A percentile compares a stretch with the other conserved stretches of the same genome.
phyloP scores from a whole-genome alignment of 179 eudicot genomes.

The Vitellaria paradoxa region DNA sequence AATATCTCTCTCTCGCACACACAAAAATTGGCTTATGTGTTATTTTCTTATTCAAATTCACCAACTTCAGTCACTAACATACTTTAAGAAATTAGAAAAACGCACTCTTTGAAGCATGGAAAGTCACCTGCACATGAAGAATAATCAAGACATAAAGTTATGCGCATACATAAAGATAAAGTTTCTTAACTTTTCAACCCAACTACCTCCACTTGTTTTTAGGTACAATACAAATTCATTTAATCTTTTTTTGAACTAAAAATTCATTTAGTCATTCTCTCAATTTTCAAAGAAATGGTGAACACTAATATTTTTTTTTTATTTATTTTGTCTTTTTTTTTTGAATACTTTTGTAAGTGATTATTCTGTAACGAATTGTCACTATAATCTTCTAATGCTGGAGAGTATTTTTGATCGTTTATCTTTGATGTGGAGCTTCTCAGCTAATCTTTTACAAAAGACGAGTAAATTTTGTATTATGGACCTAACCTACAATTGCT shows the following conservation, averaged over 20 bases:
- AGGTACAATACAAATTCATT: slow-evolving; percentile 22
- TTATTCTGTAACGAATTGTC: slow-evolving; percentile 31
- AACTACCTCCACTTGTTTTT: slow-evolving; percentile 41
- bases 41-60: slow-evolving; percentile 3
- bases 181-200: slow-evolving; percentile 31
- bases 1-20: no score
- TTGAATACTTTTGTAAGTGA: slow-evolving; percentile 9
- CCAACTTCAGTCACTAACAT: no score
- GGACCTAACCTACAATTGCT: no score
- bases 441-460: no score
- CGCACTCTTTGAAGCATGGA: neutral
- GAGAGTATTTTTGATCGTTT: slow-evolving; percentile 26
- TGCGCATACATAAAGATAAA: slow-evolving; percentile 26
- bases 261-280: no score
- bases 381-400: slow-evolving; percentile 23
- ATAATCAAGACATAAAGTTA: no score
- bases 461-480: no score
- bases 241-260: no score
- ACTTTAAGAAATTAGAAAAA: neutral
- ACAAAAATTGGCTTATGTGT: no score
- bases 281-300: neutral
- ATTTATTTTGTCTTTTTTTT: neutral
- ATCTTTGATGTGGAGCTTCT: slow-evolving; percentile 28
- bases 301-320: no score
- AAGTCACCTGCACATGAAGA: no score